These are phyloP conservation scores for Geotrichum restrictum DNA, from an alignment of 1,139 yeast genomes.

Conservation along the genomic window DNA sequence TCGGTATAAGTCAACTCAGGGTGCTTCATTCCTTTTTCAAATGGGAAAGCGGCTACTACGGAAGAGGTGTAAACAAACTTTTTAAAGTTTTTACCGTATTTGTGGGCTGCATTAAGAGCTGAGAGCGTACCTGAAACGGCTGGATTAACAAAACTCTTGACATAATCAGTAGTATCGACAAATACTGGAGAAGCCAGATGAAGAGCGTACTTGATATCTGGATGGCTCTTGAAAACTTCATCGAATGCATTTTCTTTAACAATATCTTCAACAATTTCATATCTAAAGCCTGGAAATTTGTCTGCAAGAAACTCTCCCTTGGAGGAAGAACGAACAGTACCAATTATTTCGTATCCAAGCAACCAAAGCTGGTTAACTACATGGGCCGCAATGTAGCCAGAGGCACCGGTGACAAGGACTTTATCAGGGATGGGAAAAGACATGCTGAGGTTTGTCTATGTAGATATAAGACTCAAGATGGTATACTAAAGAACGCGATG, in stretches of 20 bases:
- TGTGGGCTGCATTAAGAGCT: not conserved
- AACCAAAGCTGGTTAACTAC: slow-evolving; percentile 37
- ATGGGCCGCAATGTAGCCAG: slow-evolving; percentile 52
- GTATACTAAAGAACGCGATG: too few species aligned
- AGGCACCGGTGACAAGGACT: slow-evolving; percentile 50
- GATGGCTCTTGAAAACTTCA: slow-evolving; percentile 38
- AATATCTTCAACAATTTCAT: slow-evolving; percentile 44
- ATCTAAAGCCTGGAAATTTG: slow-evolving; percentile 34
- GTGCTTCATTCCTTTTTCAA: slow-evolving; percentile 25
- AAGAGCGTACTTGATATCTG: slow-evolving; percentile 39
- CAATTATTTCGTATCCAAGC: slow-evolving; percentile 51
- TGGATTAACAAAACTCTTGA: slow-evolving; percentile 26
- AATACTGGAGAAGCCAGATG: slow-evolving; percentile 47
- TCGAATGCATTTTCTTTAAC: slow-evolving; percentile 41
- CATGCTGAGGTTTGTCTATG: not conserved
- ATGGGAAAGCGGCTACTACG: slow-evolving; percentile 26
- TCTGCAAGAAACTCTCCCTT: slow-evolving; percentile 46
- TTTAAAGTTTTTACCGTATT: slow-evolving; percentile 47
- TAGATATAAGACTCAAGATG: too few species aligned
- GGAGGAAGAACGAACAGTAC: slow-evolving; percentile 51
- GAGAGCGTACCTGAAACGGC: slow-evolving; percentile 2
- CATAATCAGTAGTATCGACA: slow-evolving; percentile 41
- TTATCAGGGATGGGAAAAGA: slow-evolving; percentile 14
- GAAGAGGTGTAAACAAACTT: slow-evolving; percentile 8
- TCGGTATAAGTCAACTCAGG: slow-evolving; percentile 28